phyloP scores from a whole-genome alignment of 2,329 filamentous ascomycete species.

The Graphium sp. region DNA sequence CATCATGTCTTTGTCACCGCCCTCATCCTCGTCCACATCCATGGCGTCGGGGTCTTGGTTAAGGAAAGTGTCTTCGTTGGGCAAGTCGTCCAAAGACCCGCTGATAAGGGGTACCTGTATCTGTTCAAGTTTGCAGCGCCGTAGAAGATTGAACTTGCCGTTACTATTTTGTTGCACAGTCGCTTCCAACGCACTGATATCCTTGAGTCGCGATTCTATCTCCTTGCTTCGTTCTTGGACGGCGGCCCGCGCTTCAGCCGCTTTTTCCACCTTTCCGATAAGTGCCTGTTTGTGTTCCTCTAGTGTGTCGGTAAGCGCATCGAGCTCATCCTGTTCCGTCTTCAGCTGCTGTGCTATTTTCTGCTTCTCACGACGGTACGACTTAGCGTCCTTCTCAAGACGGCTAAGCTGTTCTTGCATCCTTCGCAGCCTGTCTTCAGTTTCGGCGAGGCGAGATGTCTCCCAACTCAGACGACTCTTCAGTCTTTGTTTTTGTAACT shows the following conservation, averaged over 20 bases:
- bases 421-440: slow-evolving; percentile 49
- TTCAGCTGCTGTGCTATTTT: slow-evolving; percentile 59
- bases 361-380: slow-evolving; percentile 56
- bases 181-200: slow-evolving; percentile 64
- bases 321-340: slow-evolving; percentile 58
- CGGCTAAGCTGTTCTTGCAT: slow-evolving; percentile 51
- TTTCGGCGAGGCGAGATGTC: slow-evolving; percentile 31
- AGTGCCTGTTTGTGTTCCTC: slow-evolving; percentile 52
- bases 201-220: slow-evolving; percentile 57
- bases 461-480: slow-evolving; percentile 44
- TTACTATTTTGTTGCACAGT: slow-evolving; percentile 75
- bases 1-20: slow-evolving; percentile 41
- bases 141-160: slow-evolving; percentile 66
- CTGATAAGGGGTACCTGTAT: slow-evolving; percentile 66
- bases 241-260: slow-evolving; percentile 63
- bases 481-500: slow-evolving; percentile 64
- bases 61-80: slow-evolving; percentile 68
- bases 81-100: slow-evolving; percentile 69
- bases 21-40: slow-evolving; percentile 61
- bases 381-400: slow-evolving; percentile 50
- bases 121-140: slow-evolving; percentile 86
- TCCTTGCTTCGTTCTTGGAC: slow-evolving; percentile 73
- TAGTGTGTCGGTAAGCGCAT: slow-evolving; percentile 55
- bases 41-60: slow-evolving; percentile 73
- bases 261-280: slow-evolving; percentile 52